A percentile compares a stretch with the other conserved stretches of the same genome.
Evolutionary conservation across 768 basidiomycete genomes (phyloP).

Genomic region (Crepidotus variabilis): DNA sequence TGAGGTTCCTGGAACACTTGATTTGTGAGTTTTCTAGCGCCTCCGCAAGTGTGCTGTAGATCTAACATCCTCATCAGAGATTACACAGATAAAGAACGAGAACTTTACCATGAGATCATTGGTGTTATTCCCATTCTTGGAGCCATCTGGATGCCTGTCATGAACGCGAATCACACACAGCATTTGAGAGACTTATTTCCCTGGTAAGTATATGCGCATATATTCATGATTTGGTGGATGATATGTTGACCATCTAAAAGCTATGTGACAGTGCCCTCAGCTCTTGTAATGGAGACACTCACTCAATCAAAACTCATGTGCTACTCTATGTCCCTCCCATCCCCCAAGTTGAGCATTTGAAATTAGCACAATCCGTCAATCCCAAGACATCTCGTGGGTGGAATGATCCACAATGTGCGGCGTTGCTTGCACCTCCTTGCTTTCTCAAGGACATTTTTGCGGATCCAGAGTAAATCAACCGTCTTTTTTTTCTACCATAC

Average conservation of each 20-base stretch:
- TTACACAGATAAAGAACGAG: conserved; percentile 1
- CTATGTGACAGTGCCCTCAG: conserved; percentile 1
- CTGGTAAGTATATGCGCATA: background rate
- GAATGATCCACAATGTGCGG: conserved; percentile 2
- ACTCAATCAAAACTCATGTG: background rate
- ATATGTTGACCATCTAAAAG: background rate
- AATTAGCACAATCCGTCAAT: background rate
- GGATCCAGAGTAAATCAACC: conserved; percentile 1
- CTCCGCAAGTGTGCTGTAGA: background rate
- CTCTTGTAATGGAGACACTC: background rate
- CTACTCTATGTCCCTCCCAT: conserved; percentile 1
- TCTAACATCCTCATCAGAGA: background rate
- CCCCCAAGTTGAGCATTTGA: background rate
- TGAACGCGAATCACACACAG: background rate
- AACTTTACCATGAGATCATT: background rate
- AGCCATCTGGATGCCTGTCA: background rate
- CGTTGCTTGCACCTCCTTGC: background rate
- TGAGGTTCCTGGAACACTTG: background rate
- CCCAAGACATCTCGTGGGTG: conserved; percentile 1
- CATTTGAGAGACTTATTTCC: background rate
- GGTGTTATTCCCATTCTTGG: background rate
- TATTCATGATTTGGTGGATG: background rate
- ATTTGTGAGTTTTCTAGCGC: background rate
- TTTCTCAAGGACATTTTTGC: background rate
- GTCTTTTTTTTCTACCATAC: background rate